Conservation (phyloP, 106 monocot genomes). For the Acanthochlamys bracteata region DNA sequence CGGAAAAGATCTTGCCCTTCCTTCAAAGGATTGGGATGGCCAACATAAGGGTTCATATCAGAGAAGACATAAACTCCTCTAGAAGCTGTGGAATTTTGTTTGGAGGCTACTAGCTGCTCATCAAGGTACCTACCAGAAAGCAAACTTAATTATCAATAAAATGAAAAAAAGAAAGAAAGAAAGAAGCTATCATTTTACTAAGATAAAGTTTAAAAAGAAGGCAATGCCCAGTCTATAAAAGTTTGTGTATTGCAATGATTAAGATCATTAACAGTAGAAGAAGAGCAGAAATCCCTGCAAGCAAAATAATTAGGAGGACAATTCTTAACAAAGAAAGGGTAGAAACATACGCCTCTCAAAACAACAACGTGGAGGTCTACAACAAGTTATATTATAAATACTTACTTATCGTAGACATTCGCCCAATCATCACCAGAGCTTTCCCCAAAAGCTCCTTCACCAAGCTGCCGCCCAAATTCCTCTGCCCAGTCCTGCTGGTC, state of each 20-base stretch:
- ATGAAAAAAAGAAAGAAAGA: too few species aligned
- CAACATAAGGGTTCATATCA: conserved; percentile 93
- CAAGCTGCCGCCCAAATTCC: conserved; percentile 72
- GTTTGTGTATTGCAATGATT: too few species aligned
- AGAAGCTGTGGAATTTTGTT: conserved; percentile 40
- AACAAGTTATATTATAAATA: neutral
- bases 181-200: too few species aligned
- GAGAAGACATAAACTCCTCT: conserved; percentile 90
- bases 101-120: conserved; percentile 40
- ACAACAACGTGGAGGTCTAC: too few species aligned
- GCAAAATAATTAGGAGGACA: too few species aligned
- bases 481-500: conserved; percentile 89
- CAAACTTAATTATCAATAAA: neutral
- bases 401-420: conserved; percentile 67
- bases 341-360: too few species aligned
- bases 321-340: too few species aligned
- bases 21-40: conserved; percentile 85
- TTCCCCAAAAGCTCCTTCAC: conserved; percentile 50
- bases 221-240: too few species aligned
- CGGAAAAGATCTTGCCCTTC: conserved; percentile 97
- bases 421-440: conserved; percentile 67
- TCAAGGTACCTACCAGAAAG: conserved; percentile 36
- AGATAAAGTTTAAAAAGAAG: too few species aligned
- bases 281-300: too few species aligned
- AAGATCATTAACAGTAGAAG: too few species aligned